Percentiles rank a stretch among this genome's conserved stretches.
Conservation (phyloP, 768 basidiomycete species). For the Pisolithus tinctorius region DNA sequence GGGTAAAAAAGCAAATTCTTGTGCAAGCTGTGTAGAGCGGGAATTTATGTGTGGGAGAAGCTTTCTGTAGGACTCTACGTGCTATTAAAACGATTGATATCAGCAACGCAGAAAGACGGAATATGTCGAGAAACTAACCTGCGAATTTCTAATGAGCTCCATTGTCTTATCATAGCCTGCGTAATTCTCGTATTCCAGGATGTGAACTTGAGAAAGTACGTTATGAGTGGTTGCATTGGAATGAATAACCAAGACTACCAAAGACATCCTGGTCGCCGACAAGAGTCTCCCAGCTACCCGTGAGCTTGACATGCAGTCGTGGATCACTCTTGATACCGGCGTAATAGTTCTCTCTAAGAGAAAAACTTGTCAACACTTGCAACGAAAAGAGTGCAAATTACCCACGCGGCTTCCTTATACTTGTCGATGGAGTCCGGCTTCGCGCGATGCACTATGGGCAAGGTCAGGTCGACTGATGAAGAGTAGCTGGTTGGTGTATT, state of each 20-base stretch:
- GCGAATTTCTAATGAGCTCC: constrained; percentile 52
- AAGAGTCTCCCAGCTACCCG: constrained; percentile 88
- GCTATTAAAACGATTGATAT: constrained; percentile 31
- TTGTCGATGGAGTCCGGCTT: constrained; percentile 73
- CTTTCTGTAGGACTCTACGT: constrained; percentile 58
- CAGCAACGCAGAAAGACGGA: not conserved
- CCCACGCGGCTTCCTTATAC: constrained; percentile 87
- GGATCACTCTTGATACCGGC: constrained; percentile 68
- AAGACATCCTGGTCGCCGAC: constrained; percentile 90
- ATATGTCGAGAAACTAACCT: constrained; percentile 39
- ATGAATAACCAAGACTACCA: constrained; percentile 37
- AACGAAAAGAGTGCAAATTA: constrained; percentile 7
- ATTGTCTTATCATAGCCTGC: constrained; percentile 79
- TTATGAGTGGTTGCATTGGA: not conserved
- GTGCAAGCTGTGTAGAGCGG: constrained; percentile 72
- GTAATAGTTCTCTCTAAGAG: constrained; percentile 74
- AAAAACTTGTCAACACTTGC: constrained; percentile 5
- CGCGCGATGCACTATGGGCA: constrained; percentile 67
- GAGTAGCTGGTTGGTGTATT: constrained; percentile 1
- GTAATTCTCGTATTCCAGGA: constrained; percentile 93
- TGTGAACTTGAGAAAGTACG: constrained; percentile 38
- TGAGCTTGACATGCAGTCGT: constrained; percentile 75
- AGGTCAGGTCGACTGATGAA: constrained; percentile 1
- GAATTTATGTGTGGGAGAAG: constrained; percentile 73
- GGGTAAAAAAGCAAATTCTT: constrained; percentile 95